Evolutionary conservation across 2,329 filamentous ascomycete genomes (phyloP).

Genomic region (Venturia nashicola): DNA sequence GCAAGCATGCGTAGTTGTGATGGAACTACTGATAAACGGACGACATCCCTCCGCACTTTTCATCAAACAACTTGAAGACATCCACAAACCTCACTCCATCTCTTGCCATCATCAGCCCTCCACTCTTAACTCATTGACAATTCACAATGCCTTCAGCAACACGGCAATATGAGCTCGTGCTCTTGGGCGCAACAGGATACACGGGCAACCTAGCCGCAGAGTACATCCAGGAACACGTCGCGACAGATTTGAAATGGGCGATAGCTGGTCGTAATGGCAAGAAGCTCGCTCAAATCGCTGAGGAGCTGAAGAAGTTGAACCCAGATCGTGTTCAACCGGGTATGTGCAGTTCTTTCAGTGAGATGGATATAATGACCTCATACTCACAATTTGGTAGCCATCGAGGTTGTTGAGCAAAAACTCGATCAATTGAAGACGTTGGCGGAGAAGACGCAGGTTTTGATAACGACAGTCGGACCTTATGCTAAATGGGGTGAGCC

Average conservation of each 20-base stretch:
- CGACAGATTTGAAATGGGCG: slow-evolving; percentile 76
- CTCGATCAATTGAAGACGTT: slow-evolving; percentile 38
- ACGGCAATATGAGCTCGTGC: slow-evolving; percentile 48
- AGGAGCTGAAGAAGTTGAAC: slow-evolving; percentile 54
- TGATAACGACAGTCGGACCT: slow-evolving; percentile 51
- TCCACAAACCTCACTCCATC: neutral
- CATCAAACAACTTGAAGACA: neutral
- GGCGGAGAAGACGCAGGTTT: slow-evolving; percentile 41
- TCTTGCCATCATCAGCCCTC: neutral
- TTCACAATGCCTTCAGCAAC: neutral
- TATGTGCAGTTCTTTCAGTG: slow-evolving; percentile 23
- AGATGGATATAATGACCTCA: neutral
- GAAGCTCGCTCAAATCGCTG: slow-evolving; percentile 59
- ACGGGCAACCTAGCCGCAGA: slow-evolving; percentile 69
- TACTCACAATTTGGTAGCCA: slow-evolving; percentile 12
- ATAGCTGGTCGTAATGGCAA: slow-evolving; percentile 68
- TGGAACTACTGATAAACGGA: neutral
- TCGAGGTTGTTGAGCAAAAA: slow-evolving; percentile 35
- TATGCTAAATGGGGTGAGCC: slow-evolving; percentile 53
- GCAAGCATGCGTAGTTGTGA: neutral
- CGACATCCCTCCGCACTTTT: neutral
- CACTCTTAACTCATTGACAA: neutral
- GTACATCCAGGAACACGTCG: slow-evolving; percentile 57
- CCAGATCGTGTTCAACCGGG: slow-evolving; percentile 59
- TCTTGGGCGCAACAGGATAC: slow-evolving; percentile 65